Conservation (phyloP, 169 alveolate genomes). For the Toxoplasma gondii region DNA sequence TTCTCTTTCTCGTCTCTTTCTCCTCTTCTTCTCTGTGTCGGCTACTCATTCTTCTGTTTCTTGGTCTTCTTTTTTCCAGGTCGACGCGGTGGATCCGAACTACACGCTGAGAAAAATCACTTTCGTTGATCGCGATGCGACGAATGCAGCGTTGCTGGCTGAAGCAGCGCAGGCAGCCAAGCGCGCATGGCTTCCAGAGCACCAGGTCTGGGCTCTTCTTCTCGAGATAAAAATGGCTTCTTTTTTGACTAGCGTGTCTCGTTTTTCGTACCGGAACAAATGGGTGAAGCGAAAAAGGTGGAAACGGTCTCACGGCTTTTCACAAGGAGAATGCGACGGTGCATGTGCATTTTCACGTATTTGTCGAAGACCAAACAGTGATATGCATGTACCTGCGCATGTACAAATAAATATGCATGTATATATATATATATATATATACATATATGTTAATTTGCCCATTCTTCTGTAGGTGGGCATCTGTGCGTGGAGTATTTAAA, state of each 20-base stretch:
- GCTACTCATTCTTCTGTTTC: too few species aligned
- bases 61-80: background rate
- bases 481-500: background rate
- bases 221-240: background rate
- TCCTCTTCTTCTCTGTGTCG: background rate
- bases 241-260: background rate
- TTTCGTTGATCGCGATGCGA: conserved; percentile 6
- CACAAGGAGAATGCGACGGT: too few species aligned
- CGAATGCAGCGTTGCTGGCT: conserved; percentile 25
- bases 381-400: background rate
- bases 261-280: background rate
- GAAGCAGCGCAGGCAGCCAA: conserved; percentile 29
- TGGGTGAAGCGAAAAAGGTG: too few species aligned
- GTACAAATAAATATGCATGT: background rate
- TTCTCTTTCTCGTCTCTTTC: background rate
- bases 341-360: too few species aligned
- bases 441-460: background rate
- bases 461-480: background rate
- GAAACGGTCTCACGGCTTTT: too few species aligned
- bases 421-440: background rate
- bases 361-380: too few species aligned
- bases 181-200: conserved; percentile 34
- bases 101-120: background rate
- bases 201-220: background rate
- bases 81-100: conserved; percentile 36